Conservation (phyloP, 1,139 yeast species). For the Maudiozyma humilis region DNA sequence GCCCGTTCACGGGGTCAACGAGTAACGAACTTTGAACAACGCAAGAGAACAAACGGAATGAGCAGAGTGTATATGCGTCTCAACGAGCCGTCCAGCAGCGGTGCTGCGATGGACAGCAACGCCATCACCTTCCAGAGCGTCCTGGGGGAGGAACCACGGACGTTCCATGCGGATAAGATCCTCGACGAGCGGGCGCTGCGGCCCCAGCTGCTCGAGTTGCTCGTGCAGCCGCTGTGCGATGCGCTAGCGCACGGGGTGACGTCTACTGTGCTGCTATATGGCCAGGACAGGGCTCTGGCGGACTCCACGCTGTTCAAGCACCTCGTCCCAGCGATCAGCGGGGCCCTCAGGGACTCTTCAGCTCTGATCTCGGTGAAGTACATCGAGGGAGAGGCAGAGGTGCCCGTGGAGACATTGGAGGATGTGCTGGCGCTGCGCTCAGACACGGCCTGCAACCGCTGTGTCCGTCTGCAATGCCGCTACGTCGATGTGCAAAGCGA, state of each 20-base stretch:
- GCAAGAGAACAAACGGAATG: not conserved
- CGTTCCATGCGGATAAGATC: not conserved
- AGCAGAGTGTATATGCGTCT: constrained; percentile 8
- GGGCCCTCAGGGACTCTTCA: not conserved
- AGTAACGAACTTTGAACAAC: not conserved
- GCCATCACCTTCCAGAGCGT: constrained; percentile 1
- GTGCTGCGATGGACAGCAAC: constrained; percentile 1
- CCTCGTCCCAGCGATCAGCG: not conserved
- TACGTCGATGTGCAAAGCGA: not conserved
- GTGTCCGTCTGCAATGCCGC: not conserved
- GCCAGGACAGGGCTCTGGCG: not conserved
- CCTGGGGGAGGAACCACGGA: not conserved
- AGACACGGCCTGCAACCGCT: not conserved
- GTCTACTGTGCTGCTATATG: not conserved
- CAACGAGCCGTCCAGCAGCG: constrained; percentile 6
- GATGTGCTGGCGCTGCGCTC: not conserved
- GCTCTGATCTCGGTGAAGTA: not conserved
- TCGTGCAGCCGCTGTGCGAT: not conserved
- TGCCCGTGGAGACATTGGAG: constrained; percentile 1
- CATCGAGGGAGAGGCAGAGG: not conserved
- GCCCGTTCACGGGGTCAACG: too few species aligned
- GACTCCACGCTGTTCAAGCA: not conserved
- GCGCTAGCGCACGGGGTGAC: not conserved
- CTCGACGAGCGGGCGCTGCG: not conserved
- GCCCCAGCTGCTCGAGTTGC: not conserved